A percentile compares a stretch with the other conserved stretches of the same genome.
Evolutionary conservation across 306 rosid species (phyloP).

Genomic region (Adenanthera pavonina): DNA sequence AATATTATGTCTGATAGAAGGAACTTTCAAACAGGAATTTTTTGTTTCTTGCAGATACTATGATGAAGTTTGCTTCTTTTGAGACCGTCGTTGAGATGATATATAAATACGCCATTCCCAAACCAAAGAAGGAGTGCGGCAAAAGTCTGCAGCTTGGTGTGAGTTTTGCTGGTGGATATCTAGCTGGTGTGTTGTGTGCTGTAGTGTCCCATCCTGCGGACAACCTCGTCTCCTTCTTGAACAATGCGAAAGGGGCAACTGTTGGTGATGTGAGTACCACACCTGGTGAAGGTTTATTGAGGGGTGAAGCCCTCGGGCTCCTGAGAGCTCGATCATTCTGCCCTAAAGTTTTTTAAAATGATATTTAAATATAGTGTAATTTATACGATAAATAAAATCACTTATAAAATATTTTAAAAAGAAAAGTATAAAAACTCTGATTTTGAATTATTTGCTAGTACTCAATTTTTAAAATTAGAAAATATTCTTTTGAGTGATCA

Average conservation of each 20-base stretch:
- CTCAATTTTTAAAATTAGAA: no score
- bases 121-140: constrained; percentile 86
- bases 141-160: constrained; percentile 86
- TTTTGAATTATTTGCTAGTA: no score
- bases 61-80: constrained; percentile 97
- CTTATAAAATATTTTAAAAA: neutral
- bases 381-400: neutral
- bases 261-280: constrained; percentile 86
- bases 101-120: constrained; percentile 78
- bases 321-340: neutral
- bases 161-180: constrained; percentile 93
- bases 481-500: no score
- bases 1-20: neutral
- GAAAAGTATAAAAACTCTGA: no score
- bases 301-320: neutral
- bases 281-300: constrained; percentile 7
- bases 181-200: constrained; percentile 97
- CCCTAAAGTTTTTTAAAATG: neutral
- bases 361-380: neutral
- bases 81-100: constrained; percentile 85
- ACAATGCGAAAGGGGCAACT: constrained; percentile 96
- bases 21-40: neutral
- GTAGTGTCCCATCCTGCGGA: constrained; percentile 98
- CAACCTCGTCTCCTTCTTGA: constrained; percentile 94
- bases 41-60: constrained; percentile 69